Percentiles rank a stretch among this genome's conserved stretches.
phyloP scores from a whole-genome alignment of 1,284 basidiomycete species.

The Rhizoctonia solani region DNA sequence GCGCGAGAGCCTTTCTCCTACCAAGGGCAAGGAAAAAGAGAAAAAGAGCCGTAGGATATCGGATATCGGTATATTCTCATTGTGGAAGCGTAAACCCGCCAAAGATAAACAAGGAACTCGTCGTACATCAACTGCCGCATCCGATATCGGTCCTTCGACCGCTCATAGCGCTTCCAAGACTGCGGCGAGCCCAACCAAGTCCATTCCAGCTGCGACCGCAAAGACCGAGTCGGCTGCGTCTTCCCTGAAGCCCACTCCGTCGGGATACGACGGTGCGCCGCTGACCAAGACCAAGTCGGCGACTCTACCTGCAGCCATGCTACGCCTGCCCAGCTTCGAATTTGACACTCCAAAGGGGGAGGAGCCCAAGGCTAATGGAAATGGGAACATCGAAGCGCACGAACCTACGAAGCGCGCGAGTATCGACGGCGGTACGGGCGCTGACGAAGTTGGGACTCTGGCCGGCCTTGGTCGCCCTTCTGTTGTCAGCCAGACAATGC shows the following conservation, averaged over 20 bases:
- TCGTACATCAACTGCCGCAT: background rate
- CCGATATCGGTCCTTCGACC: slow-evolving; percentile 2
- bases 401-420: background rate
- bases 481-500: slow-evolving; percentile 4
- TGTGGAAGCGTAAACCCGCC: slow-evolving; percentile 24
- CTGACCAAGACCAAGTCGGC: slow-evolving; percentile 15
- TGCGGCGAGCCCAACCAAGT: background rate
- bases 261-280: background rate
- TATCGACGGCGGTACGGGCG: background rate
- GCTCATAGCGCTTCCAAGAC: background rate
- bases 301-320: slow-evolving; percentile 3
- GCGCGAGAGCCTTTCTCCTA: slow-evolving; percentile 1
- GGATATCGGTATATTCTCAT: slow-evolving; percentile 12
- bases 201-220: background rate
- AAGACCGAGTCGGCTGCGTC: background rate
- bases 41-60: slow-evolving; percentile 18
- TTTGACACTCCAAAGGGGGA: slow-evolving; percentile 9
- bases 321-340: slow-evolving; percentile 30
- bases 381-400: background rate
- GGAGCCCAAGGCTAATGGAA: background rate
- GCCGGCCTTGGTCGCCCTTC: background rate
- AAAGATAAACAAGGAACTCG: slow-evolving; percentile 2
- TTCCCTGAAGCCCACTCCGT: background rate
- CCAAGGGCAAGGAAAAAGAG: slow-evolving; percentile 14
- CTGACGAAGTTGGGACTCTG: slow-evolving; percentile 14